Conservation (phyloP, 176 grass and related monocot genomes). For the Panicum miliaceum region DNA sequence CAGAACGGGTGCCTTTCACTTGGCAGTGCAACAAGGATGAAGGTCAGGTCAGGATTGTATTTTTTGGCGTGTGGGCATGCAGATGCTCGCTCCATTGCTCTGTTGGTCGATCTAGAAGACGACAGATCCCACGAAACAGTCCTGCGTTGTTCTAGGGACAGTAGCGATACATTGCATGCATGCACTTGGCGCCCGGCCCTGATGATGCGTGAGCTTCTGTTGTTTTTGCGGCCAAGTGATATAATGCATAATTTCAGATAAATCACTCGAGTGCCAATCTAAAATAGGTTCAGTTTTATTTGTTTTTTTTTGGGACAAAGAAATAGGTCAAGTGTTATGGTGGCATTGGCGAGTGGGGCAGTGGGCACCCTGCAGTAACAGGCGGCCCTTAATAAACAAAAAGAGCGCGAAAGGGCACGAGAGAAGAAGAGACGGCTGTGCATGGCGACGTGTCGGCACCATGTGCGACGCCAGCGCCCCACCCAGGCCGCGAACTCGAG, state of each 20-base stretch:
- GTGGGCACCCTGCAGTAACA: too few relatives aligned
- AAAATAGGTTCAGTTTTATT: too few relatives aligned
- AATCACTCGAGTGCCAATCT: background rate
- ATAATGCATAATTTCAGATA: background rate
- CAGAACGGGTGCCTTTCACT: background rate
- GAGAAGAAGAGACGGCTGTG: background rate
- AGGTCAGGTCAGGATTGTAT: background rate
- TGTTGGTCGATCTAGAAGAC: background rate
- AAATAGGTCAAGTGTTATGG: too few relatives aligned
- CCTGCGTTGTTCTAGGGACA: background rate
- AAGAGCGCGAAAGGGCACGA: too few relatives aligned
- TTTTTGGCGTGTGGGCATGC: background rate
- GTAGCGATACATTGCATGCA: constrained; percentile 8
- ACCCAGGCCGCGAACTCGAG: background rate
- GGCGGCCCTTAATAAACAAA: too few relatives aligned
- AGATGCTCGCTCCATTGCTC: background rate
- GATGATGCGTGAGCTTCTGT: constrained; percentile 13
- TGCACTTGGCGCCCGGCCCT: background rate
- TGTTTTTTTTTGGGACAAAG: too few relatives aligned
- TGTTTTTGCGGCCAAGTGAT: constrained; percentile 19
- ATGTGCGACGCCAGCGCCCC: constrained; percentile 17
- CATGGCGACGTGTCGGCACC: constrained; percentile 16
- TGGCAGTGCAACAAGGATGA: background rate
- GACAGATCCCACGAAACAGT: background rate
- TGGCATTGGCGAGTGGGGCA: too few relatives aligned